These are phyloP conservation scores for Zoysia pacifica DNA, from an alignment of 176 grass and related monocot genomes.

Conservation along the genomic window DNA sequence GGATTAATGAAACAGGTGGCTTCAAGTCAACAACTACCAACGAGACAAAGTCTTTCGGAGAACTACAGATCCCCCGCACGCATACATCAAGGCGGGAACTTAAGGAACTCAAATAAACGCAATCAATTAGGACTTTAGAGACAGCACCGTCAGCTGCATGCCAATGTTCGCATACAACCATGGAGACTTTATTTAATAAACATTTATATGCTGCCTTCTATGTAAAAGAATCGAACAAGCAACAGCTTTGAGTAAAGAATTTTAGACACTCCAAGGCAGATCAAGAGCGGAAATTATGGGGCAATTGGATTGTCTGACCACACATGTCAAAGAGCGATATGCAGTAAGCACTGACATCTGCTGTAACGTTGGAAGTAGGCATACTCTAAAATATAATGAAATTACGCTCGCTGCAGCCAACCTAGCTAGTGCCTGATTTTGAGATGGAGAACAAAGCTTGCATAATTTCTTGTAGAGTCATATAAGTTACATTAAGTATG, in stretches of 20 bases:
- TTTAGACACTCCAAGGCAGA: slow-evolving; percentile 11
- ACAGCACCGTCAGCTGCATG: background rate
- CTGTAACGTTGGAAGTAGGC: slow-evolving; percentile 3
- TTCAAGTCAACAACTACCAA: slow-evolving; percentile 43
- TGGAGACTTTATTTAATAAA: background rate
- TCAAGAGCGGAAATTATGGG: background rate
- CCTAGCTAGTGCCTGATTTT: background rate
- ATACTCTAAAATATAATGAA: background rate
- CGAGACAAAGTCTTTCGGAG: slow-evolving; percentile 28
- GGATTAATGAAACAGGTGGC: slow-evolving; percentile 32
- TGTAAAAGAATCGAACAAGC: slow-evolving; percentile 27
- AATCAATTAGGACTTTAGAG: slow-evolving; percentile 9
- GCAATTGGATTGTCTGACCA: background rate
- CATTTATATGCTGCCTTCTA: background rate
- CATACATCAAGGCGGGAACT: slow-evolving; percentile 25
- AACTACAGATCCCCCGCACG: slow-evolving; percentile 17
- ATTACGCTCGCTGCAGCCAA: slow-evolving; percentile 5
- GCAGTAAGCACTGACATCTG: slow-evolving; percentile 33
- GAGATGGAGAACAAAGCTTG: background rate
- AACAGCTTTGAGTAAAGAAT: slow-evolving; percentile 10
- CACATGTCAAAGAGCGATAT: background rate
- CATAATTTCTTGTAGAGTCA: background rate
- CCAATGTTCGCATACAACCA: background rate
- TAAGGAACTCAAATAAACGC: background rate
- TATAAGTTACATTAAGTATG: background rate